Evolutionary conservation across 768 basidiomycete species (phyloP).

Genomic region (Boletus edulis): DNA sequence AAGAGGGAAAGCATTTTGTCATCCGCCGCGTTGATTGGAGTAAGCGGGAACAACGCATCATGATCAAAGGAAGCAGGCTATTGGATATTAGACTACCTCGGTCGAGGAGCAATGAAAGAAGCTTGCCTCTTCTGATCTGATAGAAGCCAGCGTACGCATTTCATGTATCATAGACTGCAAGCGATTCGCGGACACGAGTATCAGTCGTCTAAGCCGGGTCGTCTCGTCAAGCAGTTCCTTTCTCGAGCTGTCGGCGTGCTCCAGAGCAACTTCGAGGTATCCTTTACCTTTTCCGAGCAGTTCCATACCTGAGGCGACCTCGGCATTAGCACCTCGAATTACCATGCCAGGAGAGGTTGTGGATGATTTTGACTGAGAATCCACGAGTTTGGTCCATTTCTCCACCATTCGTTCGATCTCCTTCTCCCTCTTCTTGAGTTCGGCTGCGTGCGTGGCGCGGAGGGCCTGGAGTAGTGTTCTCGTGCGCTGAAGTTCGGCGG

Average conservation of each 20-base stretch:
- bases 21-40: slow-evolving; percentile 47
- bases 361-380: slow-evolving; percentile 61
- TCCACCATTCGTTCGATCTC: slow-evolving; percentile 74
- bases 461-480: slow-evolving; percentile 65
- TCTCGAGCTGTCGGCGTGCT: slow-evolving; percentile 69
- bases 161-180: slow-evolving; percentile 54
- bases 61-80: slow-evolving; percentile 48
- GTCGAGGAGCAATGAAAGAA: slow-evolving; percentile 4
- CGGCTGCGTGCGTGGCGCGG: slow-evolving; percentile 64
- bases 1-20: slow-evolving; percentile 48
- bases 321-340: slow-evolving; percentile 51
- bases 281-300: slow-evolving; percentile 49
- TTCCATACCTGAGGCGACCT: slow-evolving; percentile 44
- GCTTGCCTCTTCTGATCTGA: slow-evolving; percentile 49
- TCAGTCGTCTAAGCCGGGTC: slow-evolving; percentile 51
- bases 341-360: slow-evolving; percentile 46
- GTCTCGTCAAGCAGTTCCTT: slow-evolving; percentile 65
- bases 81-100: slow-evolving; percentile 9
- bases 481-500: slow-evolving; percentile 68
- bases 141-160: slow-evolving; percentile 38
- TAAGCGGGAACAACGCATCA: slow-evolving; percentile 51
- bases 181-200: slow-evolving; percentile 65
- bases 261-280: slow-evolving; percentile 64
- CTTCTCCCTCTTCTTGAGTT: slow-evolving; percentile 79
- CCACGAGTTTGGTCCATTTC: slow-evolving; percentile 69